Evolutionary conservation across 1,139 yeast genomes (phyloP).

Genomic region (Scheffersomyces parashehatae): DNA sequence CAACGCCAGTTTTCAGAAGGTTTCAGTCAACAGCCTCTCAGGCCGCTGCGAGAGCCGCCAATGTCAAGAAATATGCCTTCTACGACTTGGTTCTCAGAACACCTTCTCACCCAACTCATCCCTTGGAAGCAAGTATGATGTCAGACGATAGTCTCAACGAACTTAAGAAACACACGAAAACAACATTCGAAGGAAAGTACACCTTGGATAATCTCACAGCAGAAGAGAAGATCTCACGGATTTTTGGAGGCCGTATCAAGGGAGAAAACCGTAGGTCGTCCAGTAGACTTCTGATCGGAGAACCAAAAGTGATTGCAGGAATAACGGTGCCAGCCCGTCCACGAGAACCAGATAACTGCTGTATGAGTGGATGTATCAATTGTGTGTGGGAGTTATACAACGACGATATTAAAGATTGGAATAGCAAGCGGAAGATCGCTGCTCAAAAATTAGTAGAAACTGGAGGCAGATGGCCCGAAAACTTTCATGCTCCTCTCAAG

Average conservation of each 20-base stretch:
- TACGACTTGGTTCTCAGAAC: conserved; percentile 41
- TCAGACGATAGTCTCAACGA: conserved; percentile 17
- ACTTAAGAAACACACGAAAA: conserved; percentile 22
- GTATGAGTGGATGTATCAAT: conserved; percentile 95
- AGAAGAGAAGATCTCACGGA: conserved; percentile 49
- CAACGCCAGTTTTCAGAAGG: too few species aligned
- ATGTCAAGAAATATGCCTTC: conserved; percentile 25
- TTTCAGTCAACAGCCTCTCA: too few species aligned
- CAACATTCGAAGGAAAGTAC: conserved; percentile 51
- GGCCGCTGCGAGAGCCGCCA: not conserved
- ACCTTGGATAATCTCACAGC: conserved; percentile 36
- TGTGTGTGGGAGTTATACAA: conserved; percentile 95
- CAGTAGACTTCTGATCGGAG: conserved; percentile 46
- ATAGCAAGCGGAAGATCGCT: conserved; percentile 57
- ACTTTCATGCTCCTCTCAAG: conserved; percentile 69
- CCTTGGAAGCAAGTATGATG: conserved; percentile 34
- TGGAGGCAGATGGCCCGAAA: conserved; percentile 74
- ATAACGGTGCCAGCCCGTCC: conserved; percentile 79
- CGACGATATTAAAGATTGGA: conserved; percentile 88
- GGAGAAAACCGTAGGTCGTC: conserved; percentile 56
- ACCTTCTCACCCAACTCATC: conserved; percentile 33
- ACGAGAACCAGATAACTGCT: conserved; percentile 89
- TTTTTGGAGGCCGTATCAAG: conserved; percentile 60
- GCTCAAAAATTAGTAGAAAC: conserved; percentile 50
- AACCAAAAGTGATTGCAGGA: conserved; percentile 61